A percentile compares a stretch with the other conserved stretches of the same genome.
Evolutionary conservation across 176 grass and related monocot species (phyloP).

Genomic region (Bothriochloa decipiens): DNA sequence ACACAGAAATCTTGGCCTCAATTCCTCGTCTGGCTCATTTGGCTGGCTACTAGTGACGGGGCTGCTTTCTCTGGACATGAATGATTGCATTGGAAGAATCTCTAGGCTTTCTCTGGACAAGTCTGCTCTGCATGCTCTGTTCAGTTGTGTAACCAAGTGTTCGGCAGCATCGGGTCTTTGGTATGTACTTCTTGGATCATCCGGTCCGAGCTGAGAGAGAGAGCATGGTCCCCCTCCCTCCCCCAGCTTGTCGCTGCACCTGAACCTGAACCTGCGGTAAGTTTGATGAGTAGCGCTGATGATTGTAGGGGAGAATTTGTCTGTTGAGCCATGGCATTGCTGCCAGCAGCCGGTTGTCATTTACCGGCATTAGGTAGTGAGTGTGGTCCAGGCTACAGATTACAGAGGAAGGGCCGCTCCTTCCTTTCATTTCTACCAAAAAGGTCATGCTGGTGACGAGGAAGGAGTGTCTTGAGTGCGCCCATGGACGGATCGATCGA

Average conservation of each 20-base stretch:
- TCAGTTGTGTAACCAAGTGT: slow-evolving; percentile 20
- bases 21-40: slow-evolving; percentile 13
- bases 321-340: slow-evolving; percentile 41
- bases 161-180: slow-evolving; percentile 31
- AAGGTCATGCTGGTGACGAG: slow-evolving; percentile 19
- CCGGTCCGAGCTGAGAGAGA: neutral
- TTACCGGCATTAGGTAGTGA: slow-evolving; percentile 26
- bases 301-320: slow-evolving; percentile 26
- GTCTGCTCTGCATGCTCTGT: slow-evolving; percentile 32
- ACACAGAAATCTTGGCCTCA: slow-evolving; percentile 22
- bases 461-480: slow-evolving; percentile 30
- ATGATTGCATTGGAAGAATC: slow-evolving; percentile 39
- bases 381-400: slow-evolving; percentile 34
- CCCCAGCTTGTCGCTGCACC: neutral
- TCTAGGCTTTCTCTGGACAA: slow-evolving; percentile 30
- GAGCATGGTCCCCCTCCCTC: neutral
- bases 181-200: slow-evolving; percentile 47
- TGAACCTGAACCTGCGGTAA: slow-evolving; percentile 24
- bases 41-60: slow-evolving; percentile 2
- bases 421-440: slow-evolving; percentile 11
- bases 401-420: slow-evolving; percentile 3
- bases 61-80: slow-evolving; percentile 30
- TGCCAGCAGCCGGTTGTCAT: slow-evolving; percentile 18
- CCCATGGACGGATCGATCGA: neutral
- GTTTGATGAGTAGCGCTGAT: slow-evolving; percentile 44